Percentiles rank a stretch among this genome's conserved stretches.
These are phyloP conservation scores for Neonectria ditissima DNA, from an alignment of 2,329 filamentous ascomycete genomes.

Conservation along the genomic window DNA sequence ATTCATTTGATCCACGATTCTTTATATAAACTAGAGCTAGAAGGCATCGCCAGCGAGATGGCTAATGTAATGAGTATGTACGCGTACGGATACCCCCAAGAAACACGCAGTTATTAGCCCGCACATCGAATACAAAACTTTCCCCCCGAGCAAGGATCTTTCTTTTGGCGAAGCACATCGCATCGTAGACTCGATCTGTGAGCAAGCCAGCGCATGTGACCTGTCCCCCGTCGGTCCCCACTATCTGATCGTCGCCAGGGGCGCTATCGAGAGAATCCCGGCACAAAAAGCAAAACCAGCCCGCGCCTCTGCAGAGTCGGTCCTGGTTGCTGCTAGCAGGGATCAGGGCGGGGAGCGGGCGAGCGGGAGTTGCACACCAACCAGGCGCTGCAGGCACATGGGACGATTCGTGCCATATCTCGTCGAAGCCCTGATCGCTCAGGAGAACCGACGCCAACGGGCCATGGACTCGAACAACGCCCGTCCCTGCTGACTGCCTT, in stretches of 20 bases:
- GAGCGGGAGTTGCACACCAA: slow-evolving; percentile 11
- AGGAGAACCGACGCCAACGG: not conserved
- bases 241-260: slow-evolving; percentile 31
- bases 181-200: slow-evolving; percentile 27
- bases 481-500: not conserved
- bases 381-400: not conserved
- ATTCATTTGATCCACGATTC: slow-evolving; percentile 8
- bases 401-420: not conserved
- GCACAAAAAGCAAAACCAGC: slow-evolving; percentile 8
- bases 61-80: slow-evolving; percentile 36
- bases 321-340: slow-evolving; percentile 22
- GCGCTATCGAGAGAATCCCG: slow-evolving; percentile 11
- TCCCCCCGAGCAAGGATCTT: slow-evolving; percentile 22
- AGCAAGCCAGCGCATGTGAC: slow-evolving; percentile 15
- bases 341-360: slow-evolving; percentile 9
- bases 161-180: slow-evolving; percentile 2
- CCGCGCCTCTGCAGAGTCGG: not conserved
- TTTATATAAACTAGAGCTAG: slow-evolving; percentile 31
- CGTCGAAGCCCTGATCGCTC: not conserved
- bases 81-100: slow-evolving; percentile 15
- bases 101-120: not conserved
- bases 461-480: not conserved
- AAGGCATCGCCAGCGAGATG: slow-evolving; percentile 26
- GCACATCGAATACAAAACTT: no score
- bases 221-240: slow-evolving; percentile 18